phyloP scores from a whole-genome alignment of 129 eudicot genomes.

The Escallonia herrerae region DNA sequence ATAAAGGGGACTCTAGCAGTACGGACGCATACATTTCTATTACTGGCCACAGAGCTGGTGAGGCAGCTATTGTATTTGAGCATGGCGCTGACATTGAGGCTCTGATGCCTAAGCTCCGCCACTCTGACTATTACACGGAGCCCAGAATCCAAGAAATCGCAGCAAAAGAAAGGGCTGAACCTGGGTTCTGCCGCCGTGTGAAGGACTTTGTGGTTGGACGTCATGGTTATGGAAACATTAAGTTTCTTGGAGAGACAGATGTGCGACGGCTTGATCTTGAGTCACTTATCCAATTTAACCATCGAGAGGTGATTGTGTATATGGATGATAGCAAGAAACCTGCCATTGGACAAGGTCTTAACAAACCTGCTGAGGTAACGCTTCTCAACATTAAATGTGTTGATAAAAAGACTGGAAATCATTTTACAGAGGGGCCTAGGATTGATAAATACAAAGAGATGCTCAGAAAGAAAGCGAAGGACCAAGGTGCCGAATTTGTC shows the following conservation, averaged over 20 bases:
- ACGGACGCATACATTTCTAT: slow-evolving; percentile 37
- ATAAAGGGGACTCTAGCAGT: slow-evolving; percentile 44
- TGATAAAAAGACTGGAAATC: slow-evolving; percentile 75
- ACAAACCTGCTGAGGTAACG: slow-evolving; percentile 92
- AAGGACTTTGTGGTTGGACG: slow-evolving; percentile 84
- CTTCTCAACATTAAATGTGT: slow-evolving; percentile 80
- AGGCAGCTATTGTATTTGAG: slow-evolving; percentile 93
- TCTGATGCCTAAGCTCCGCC: slow-evolving; percentile 93
- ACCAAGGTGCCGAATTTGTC: slow-evolving; percentile 95
- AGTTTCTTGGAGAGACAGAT: slow-evolving; percentile 86
- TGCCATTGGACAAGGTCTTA: slow-evolving; percentile 91
- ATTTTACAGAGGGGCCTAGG: slow-evolving; percentile 65
- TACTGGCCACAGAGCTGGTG: slow-evolving; percentile 93
- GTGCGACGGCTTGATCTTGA: slow-evolving; percentile 80
- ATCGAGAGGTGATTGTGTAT: slow-evolving; percentile 86
- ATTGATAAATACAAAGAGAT: slow-evolving; percentile 81
- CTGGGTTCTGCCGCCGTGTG: slow-evolving; percentile 78
- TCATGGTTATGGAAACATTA: slow-evolving; percentile 73
- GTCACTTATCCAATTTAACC: slow-evolving; percentile 77
- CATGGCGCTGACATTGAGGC: slow-evolving; percentile 96
- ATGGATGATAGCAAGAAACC: slow-evolving; percentile 97
- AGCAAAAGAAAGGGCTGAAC: slow-evolving; percentile 90
- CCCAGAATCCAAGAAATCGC: slow-evolving; percentile 91
- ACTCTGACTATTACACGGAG: slow-evolving; percentile 87
- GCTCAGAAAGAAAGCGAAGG: slow-evolving; percentile 80